Evolutionary conservation across 768 basidiomycete genomes (phyloP).

Genomic region (Mycena vulgaris): DNA sequence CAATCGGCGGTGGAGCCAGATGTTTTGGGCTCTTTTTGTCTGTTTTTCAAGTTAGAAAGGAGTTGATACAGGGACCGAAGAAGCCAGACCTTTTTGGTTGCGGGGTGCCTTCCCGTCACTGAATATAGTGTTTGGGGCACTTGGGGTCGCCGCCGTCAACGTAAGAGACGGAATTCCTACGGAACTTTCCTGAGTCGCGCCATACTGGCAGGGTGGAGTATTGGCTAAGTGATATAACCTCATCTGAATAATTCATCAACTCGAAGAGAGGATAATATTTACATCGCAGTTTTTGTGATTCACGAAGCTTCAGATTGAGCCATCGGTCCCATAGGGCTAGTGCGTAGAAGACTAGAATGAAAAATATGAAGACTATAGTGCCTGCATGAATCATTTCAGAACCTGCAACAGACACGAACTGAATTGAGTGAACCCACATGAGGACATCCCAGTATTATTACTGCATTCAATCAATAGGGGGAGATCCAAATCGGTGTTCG

Average conservation of each 20-base stretch:
- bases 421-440: conserved; percentile 8
- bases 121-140: no score
- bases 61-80: background rate
- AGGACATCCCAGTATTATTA: conserved; percentile 5
- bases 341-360: conserved; percentile 52
- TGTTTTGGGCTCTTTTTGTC: background rate
- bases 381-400: conserved; percentile 26
- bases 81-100: background rate
- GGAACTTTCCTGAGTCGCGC: conserved; percentile 6
- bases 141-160: background rate
- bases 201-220: background rate
- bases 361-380: conserved; percentile 45
- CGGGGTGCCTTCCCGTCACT: background rate
- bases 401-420: background rate
- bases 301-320: conserved; percentile 47
- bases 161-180: background rate
- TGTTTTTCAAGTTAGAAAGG: background rate
- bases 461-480: conserved; percentile 15
- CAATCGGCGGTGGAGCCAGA: background rate
- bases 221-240: background rate
- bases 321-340: conserved; percentile 58
- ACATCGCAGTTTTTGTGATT: conserved; percentile 39
- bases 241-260: background rate
- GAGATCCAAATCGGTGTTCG: background rate
- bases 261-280: background rate